Conservation (phyloP, 2,329 filamentous ascomycete species). For the Triangularia verruculosa region DNA sequence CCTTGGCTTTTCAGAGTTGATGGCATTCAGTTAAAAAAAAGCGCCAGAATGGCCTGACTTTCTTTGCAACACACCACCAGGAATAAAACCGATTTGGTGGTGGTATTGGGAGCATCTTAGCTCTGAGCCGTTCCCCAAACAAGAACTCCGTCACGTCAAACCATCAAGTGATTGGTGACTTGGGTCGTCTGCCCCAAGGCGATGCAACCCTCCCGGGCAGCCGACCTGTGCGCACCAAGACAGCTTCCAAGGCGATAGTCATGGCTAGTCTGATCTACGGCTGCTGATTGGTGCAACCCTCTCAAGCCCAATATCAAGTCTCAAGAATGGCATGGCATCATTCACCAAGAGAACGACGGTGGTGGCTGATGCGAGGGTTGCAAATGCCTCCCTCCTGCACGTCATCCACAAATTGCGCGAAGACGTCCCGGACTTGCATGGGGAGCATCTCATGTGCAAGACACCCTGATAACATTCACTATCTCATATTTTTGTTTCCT, state of each 20-base stretch:
- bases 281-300: conserved; percentile 5
- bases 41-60: conserved; percentile 4
- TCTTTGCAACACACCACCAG: conserved; percentile 9
- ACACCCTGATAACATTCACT: conserved; percentile 6
- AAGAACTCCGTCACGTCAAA: not conserved
- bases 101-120: not conserved
- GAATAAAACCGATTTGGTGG: conserved; percentile 24
- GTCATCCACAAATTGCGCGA: not conserved
- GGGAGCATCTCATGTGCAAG: conserved; percentile 13
- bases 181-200: not conserved
- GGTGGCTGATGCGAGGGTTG: not conserved
- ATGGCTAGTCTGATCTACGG: not conserved
- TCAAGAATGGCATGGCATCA: not conserved
- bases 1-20: not conserved
- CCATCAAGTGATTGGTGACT: conserved; percentile 3
- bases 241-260: conserved; percentile 1
- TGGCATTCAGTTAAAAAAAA: not conserved
- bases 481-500: not conserved
- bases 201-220: conserved; percentile 12
- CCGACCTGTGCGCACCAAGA: not conserved
- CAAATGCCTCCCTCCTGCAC: not conserved
- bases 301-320: conserved; percentile 9
- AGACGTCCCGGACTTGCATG: conserved; percentile 13
- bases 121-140: not conserved
- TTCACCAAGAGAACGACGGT: not conserved